Percentiles rank a stretch among this genome's conserved stretches.
phyloP scores from a whole-genome alignment of 768 basidiomycete genomes.

The Auricularia auricula-judae region DNA sequence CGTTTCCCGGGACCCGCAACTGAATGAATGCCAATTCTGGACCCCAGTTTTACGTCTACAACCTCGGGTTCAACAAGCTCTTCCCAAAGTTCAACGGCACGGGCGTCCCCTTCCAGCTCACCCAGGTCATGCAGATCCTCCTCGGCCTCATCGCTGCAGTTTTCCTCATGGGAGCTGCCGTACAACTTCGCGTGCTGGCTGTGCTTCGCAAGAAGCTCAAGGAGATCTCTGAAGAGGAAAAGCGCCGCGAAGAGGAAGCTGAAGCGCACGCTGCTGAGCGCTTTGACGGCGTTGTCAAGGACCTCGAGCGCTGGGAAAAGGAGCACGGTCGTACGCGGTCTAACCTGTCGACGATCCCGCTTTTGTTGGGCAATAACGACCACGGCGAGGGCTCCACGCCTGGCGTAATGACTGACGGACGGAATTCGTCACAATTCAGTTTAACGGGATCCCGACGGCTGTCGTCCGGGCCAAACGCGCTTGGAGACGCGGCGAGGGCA shows the following conservation, averaged over 20 bases:
- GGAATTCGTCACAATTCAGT: constrained; percentile 31
- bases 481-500: not conserved
- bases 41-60: constrained; percentile 86
- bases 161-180: constrained; percentile 75
- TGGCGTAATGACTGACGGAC: constrained; percentile 36
- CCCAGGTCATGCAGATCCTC: constrained; percentile 89
- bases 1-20: not conserved
- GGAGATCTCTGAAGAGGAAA: constrained; percentile 70
- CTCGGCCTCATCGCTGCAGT: constrained; percentile 80
- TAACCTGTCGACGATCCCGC: not conserved
- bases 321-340: constrained; percentile 47
- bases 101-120: constrained; percentile 67
- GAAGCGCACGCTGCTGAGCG: constrained; percentile 63
- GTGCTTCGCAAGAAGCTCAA: constrained; percentile 68
- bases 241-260: constrained; percentile 59
- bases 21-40: constrained; percentile 8
- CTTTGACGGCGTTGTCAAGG: constrained; percentile 51
- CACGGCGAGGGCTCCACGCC: constrained; percentile 25
- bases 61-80: constrained; percentile 71
- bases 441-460: constrained; percentile 34
- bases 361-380: not conserved
- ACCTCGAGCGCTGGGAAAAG: constrained; percentile 78
- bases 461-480: constrained; percentile 33
- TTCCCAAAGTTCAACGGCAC: constrained; percentile 67
- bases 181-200: constrained; percentile 79